These are phyloP conservation scores for Gonapodya prolifera DNA, from an alignment of 192 early-diverging fungal species.

Conservation along the genomic window DNA sequence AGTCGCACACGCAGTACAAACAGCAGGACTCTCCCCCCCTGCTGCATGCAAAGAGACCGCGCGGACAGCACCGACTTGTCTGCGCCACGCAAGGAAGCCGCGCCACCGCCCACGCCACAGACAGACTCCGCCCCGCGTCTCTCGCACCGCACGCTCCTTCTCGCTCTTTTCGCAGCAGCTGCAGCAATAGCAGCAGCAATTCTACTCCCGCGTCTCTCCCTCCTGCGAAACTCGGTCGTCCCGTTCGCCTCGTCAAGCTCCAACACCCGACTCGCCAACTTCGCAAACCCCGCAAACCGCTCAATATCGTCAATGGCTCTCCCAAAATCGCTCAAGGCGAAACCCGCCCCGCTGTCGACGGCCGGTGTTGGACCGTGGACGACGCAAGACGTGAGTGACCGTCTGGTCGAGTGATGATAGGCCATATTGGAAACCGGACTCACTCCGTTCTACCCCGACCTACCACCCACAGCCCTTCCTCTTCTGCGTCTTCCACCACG, in stretches of 20 bases:
- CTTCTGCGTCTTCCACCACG: conserved; percentile 21
- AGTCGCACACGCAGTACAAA: too few species aligned
- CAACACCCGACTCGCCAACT: too few species aligned
- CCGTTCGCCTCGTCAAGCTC: too few species aligned
- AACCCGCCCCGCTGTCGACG: neutral
- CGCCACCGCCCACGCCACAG: too few species aligned
- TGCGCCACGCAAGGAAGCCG: too few species aligned
- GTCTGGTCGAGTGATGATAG: neutral
- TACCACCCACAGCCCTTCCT: conserved; percentile 15
- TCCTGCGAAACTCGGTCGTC: too few species aligned
- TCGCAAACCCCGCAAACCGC: neutral
- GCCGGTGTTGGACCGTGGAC: neutral
- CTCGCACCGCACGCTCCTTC: neutral
- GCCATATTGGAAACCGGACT: neutral
- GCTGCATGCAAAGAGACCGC: too few species aligned
- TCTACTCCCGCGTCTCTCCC: too few species aligned
- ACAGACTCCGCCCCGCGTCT: too few species aligned
- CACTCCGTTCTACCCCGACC: neutral
- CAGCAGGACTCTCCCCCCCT: too few species aligned
- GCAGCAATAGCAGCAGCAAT: too few species aligned
- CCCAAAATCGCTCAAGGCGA: neutral
- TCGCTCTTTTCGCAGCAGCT: neutral
- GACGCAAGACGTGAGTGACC: neutral
- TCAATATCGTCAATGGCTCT: neutral
- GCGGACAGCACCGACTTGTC: too few species aligned